Base-by-base conservation (phyloP, 139 green algal genomes). In the Astrephomene gubernaculifera region DNA sequence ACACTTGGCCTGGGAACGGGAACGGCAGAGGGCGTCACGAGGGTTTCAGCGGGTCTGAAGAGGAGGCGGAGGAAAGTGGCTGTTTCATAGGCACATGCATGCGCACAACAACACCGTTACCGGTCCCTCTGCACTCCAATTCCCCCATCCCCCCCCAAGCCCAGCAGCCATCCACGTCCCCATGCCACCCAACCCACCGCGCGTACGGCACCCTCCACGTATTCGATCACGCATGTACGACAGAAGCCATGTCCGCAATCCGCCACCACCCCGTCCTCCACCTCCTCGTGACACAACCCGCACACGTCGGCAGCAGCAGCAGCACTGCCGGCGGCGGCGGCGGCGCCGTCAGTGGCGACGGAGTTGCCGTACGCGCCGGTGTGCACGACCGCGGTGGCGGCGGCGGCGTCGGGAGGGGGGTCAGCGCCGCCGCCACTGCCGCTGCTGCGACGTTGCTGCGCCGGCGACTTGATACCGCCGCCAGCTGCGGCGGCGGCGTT, bases 201-300 rank as follows among this genome's bases (percentile, higher is more conserved):
- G 4, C 57, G 64, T 27, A 82, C 76, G 7, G 90, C 87, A 27
- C 53, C 73, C 25, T 93, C 92, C 14, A 95, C 73, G 78, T 93
- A 97, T 74, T 97, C 95, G 29, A 84, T 80, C 1, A 96, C 89
- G 89, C 96, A 98, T 38, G 72, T 52, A 4, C 94, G 88, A 91
- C 96, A 98, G 89, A 98, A 98, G 41, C 74, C n/a, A 81, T 98
- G 95, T 24, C 90, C 89, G 86, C 95, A 98, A 4, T 25, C 82
- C 38, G 87, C 80, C 35, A 88, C 74, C 79, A 95, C 87, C 2
- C 78, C 61, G 70, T 96, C 91, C 81, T 98, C 95, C 6, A 90
- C 29, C 9, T 93, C 92, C 49, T 98, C 95, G 61, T 94, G 89
- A 85, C 95, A 98, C 38, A 98, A 71, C 22, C 74, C 90, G 83